Base-by-base conservation (phyloP, 1,139 yeast species). In the Zygoascus hellenicus region DNA sequence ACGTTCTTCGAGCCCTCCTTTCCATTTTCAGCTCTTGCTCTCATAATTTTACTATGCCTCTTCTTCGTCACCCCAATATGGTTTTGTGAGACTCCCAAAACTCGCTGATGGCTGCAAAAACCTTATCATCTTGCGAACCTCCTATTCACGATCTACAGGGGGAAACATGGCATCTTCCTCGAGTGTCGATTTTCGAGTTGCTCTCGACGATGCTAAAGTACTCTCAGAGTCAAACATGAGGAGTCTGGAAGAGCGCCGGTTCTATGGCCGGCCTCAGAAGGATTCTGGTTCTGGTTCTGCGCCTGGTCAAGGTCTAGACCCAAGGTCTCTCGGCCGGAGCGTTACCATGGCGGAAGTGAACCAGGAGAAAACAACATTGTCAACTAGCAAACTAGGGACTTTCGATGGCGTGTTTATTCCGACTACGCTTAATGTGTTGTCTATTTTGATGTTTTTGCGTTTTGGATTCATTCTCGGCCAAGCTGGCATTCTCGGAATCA, bases 381-480 rank as follows among this genome's bases (percentile, higher is more conserved):
- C 39, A 9, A 19, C 51, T 28, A 35, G 44, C 39, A 67, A 67
- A 47, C 61, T 67, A 37, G 66, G 62, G 47, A 67, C 69, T 2
- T 64, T 62, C 44, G 68, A 63, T 33, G 71, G 71, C n/a, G 90
- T 84, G 16, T 83, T 84, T 56, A 71, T 84, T 30, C 94, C 94
- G 9, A 83, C 92, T 0, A 76, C 89, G 6, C 71, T 84, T 41
- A 84, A 84, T 63, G 90, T 84, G 45, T 69, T 84, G 38, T 82
- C 90, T 15, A 84, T 84, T 60, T 75, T 84, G 66, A 83, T 84
- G 87, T 84, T 83, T 59, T 69, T 84, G 58, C 74, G 94, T 52
- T 84, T 84, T 60, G 92, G 92, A 28, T 84, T 83, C 65, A 80
- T 84, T 39, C 71, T 84, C 22, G 94, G 94, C 39, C 92, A 84